Percentiles rank a stretch among this genome's conserved stretches.
Conservation (phyloP, 2,329 filamentous ascomycete genomes). For the Diaporthe vaccinii region DNA sequence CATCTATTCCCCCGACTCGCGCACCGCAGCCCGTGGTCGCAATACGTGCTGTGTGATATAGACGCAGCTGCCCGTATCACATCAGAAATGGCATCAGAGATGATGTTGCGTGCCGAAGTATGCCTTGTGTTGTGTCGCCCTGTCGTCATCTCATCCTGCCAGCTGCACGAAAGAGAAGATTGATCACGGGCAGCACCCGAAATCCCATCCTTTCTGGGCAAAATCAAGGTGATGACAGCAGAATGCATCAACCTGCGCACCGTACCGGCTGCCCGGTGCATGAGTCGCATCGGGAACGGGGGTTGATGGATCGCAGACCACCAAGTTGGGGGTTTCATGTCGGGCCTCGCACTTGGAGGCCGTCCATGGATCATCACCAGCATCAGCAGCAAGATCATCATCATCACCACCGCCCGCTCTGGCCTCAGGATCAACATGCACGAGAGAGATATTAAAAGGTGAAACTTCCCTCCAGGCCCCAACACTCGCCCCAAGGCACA, state of each 20-base stretch:
- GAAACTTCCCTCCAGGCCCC: slow-evolving; percentile 27
- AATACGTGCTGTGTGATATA: background rate
- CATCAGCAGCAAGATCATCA: background rate
- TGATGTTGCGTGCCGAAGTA: slow-evolving; percentile 9
- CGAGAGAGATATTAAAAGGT: slow-evolving; percentile 22
- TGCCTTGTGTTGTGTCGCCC: background rate
- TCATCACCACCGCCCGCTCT: background rate
- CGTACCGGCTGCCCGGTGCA: slow-evolving; percentile 14
- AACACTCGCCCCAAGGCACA: slow-evolving; percentile 13
- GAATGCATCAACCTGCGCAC: slow-evolving; percentile 18
- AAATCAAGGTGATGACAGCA: slow-evolving; percentile 32
- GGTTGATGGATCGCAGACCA: background rate
- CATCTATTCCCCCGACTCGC: background rate
- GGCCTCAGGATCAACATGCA: slow-evolving; percentile 8
- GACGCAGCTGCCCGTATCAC: background rate
- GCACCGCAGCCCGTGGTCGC: background rate
- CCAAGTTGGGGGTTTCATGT: slow-evolving; percentile 16
- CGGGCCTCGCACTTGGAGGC: slow-evolving; percentile 4
- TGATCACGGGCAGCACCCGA: background rate
- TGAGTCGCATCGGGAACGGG: slow-evolving; percentile 26
- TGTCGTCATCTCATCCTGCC: slow-evolving; percentile 7
- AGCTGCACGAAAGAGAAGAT: background rate
- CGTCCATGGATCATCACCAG: background rate
- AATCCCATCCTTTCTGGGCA: slow-evolving; percentile 21
- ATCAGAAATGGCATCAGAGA: background rate